phyloP scores from a whole-genome alignment of 2,329 filamentous ascomycete genomes.

The Stagonosporopsis cucurbitacearum region DNA sequence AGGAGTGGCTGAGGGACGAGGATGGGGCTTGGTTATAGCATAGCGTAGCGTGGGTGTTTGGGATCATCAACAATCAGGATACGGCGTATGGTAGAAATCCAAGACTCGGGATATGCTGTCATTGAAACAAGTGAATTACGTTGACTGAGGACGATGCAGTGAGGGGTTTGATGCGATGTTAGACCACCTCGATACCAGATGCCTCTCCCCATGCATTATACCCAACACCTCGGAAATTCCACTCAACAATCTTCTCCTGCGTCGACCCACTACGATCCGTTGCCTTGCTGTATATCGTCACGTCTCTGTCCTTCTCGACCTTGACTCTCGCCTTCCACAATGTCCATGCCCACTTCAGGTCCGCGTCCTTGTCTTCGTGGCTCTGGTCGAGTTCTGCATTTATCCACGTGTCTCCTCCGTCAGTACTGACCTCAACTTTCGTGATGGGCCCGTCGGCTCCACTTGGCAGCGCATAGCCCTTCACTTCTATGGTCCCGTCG shows the following conservation, averaged over 20 bases:
- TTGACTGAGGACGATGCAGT: not conserved
- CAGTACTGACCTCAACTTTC: slow-evolving; percentile 60
- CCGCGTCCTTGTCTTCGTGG: slow-evolving; percentile 27
- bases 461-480: slow-evolving; percentile 63
- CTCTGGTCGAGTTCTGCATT: slow-evolving; percentile 52
- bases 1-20: not conserved
- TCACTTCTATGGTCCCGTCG: slow-evolving; percentile 56
- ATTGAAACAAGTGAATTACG: not conserved
- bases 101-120: not conserved
- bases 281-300: slow-evolving; percentile 60
- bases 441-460: slow-evolving; percentile 61
- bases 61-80: not conserved
- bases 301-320: slow-evolving; percentile 51
- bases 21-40: slow-evolving; percentile 8
- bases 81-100: not conserved
- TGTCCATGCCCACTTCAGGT: slow-evolving; percentile 63
- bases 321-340: slow-evolving; percentile 59
- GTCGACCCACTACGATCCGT: slow-evolving; percentile 61
- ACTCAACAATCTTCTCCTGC: slow-evolving; percentile 57
- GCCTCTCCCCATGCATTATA: slow-evolving; percentile 67
- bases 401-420: slow-evolving; percentile 59
- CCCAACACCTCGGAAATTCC: slow-evolving; percentile 66
- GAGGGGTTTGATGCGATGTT: slow-evolving; percentile 7
- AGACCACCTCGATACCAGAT: slow-evolving; percentile 55
- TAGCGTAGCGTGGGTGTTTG: slow-evolving; percentile 22